These are phyloP conservation scores for Candida parachauliodes DNA, from an alignment of 805 yeast genomes.

Conservation along the genomic window DNA sequence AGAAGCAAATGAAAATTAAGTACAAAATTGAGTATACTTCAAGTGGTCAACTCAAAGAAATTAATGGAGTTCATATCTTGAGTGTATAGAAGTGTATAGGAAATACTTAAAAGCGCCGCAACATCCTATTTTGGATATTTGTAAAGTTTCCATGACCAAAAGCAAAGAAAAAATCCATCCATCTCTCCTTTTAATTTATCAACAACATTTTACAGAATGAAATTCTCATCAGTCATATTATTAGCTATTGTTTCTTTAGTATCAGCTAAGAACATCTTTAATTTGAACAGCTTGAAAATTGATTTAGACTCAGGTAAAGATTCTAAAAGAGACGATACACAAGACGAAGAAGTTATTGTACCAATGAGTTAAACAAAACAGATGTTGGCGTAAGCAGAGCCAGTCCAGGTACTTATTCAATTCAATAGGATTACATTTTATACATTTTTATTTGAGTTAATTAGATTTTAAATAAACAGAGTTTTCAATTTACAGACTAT, in stretches of 20 bases:
- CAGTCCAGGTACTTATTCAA: no score
- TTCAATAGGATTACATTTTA: no score
- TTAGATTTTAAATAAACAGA: no score
- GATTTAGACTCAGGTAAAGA: slow-evolving; percentile 7
- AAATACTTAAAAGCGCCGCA: background rate
- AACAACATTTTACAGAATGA: slow-evolving; percentile 1
- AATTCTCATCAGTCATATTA: background rate
- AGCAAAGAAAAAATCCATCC: background rate
- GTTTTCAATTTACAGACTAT: no score
- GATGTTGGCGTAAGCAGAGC: no score
- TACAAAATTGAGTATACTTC: slow-evolving; percentile 64
- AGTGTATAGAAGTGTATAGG: slow-evolving; percentile 2
- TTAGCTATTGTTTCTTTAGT: background rate
- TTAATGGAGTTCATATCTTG: slow-evolving; percentile 48
- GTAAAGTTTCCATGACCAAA: background rate
- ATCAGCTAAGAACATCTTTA: slow-evolving; percentile 10
- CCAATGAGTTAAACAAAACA: no score
- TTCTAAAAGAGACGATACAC: slow-evolving; percentile 11
- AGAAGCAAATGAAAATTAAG: slow-evolving; percentile 56
- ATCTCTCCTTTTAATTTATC: background rate
- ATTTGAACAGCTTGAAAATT: slow-evolving; percentile 13
- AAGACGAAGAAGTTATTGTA: background rate
- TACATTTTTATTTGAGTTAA: no score
- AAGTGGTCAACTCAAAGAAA: slow-evolving; percentile 48
- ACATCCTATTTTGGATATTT: background rate